Conservation (phyloP, 1,284 basidiomycete species). For the Hemileia vastatrix region DNA sequence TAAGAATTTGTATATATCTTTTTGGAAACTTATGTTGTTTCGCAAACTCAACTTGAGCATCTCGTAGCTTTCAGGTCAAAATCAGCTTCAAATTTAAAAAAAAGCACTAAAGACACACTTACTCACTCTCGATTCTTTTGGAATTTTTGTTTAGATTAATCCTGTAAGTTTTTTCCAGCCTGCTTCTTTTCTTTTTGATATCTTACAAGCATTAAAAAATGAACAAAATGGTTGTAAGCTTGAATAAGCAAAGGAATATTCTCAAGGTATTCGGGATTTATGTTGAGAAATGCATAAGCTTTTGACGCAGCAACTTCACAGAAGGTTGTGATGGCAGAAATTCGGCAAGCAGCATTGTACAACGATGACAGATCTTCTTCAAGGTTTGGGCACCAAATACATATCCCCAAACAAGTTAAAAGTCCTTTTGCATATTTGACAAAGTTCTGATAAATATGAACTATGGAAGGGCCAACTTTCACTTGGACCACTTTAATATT, state of each 20-base stretch:
- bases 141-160: too few relatives aligned
- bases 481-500: not conserved
- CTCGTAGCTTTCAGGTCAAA: too few relatives aligned
- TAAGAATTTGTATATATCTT: not conserved
- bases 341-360: conserved; percentile 3
- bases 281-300: conserved; percentile 9
- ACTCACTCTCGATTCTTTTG: too few relatives aligned
- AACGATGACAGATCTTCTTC: not conserved
- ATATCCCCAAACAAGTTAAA: not conserved
- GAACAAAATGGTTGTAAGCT: conserved; percentile 10
- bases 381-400: conserved; percentile 11
- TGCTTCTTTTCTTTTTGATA: too few relatives aligned
- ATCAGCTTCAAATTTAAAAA: too few relatives aligned
- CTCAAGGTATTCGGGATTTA: not conserved
- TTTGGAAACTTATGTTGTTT: not conserved
- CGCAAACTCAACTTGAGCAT: too few relatives aligned
- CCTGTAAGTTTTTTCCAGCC: too few relatives aligned
- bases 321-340: conserved; percentile 7
- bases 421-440: not conserved
- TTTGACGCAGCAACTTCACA: not conserved
- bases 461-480: not conserved
- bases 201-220: conserved; percentile 6
- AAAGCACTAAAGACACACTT: too few relatives aligned
- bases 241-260: conserved; percentile 1
- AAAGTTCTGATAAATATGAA: not conserved